Conservation (phyloP, 495 filamentous ascomycete species). For the Bacidia rubella region DNA sequence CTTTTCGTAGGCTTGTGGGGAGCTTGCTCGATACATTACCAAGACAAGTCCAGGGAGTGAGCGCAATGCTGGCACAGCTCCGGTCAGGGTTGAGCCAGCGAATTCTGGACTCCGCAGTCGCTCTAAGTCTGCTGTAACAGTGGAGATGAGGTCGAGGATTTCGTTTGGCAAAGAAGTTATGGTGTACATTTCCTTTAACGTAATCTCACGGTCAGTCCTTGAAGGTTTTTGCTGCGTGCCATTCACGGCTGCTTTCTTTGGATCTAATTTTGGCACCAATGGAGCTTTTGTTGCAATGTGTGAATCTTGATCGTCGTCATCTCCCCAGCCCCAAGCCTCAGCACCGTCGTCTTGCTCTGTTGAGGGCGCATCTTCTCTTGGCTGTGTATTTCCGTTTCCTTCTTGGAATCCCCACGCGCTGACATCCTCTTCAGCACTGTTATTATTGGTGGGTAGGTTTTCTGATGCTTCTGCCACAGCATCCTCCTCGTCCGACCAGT, state of each 20-base stretch:
- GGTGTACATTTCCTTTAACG: constrained; percentile 73
- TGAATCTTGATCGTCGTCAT: constrained; percentile 20
- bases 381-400: constrained; percentile 18
- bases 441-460: constrained; percentile 2
- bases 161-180: constrained; percentile 73
- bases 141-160: constrained; percentile 54
- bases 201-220: constrained; percentile 41
- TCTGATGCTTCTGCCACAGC: constrained; percentile 4
- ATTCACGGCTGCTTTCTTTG: constrained; percentile 8
- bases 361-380: constrained; percentile 18
- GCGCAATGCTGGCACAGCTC: constrained; percentile 63
- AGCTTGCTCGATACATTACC: constrained; percentile 81
- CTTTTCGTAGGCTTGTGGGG: constrained; percentile 62
- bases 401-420: constrained; percentile 54
- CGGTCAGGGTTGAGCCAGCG: constrained; percentile 42
- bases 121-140: constrained; percentile 57
- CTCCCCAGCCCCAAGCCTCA: constrained; percentile 66
- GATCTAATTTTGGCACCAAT: constrained; percentile 5
- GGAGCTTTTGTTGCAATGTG: constrained; percentile 4
- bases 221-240: constrained; percentile 8
- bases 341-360: constrained; percentile 28
- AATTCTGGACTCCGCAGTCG: constrained; percentile 33
- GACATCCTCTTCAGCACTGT: constrained; percentile 42
- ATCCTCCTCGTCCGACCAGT: constrained; percentile 50
- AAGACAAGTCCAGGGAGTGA: constrained; percentile 71